phyloP scores from a whole-genome alignment of 2,329 filamentous ascomycete species.

The Cryphonectria nitschkei region DNA sequence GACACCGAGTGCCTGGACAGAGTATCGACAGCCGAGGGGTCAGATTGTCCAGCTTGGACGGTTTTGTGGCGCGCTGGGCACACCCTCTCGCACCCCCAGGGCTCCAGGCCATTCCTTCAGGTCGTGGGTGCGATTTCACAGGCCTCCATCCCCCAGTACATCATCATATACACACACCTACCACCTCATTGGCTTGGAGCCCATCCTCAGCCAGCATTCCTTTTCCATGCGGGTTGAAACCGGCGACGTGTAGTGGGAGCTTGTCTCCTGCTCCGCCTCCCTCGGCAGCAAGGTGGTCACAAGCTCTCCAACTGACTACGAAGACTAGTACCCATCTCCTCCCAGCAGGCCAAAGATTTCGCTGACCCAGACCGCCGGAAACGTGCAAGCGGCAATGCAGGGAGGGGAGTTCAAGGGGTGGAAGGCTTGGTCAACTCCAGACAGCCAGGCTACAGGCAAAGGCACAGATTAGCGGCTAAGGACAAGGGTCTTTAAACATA shows the following conservation, averaged over 20 bases:
- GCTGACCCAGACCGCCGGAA: constrained; percentile 17
- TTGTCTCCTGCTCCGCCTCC: not conserved
- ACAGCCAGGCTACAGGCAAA: not conserved
- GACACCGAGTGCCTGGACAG: not conserved
- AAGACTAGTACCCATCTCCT: not conserved
- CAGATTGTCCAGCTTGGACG: not conserved
- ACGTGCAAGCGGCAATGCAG: constrained; percentile 19
- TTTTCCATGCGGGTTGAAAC: not conserved
- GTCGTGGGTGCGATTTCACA: not conserved
- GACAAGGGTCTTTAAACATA: not conserved
- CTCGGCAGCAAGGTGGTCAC: not conserved
- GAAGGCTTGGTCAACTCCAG: constrained; percentile 1
- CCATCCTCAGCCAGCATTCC: not conserved
- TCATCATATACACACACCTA: not conserved
- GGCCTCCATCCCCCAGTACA: not conserved
- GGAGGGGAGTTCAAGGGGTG: constrained; percentile 4
- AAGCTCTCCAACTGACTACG: not conserved
- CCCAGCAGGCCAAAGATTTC: not conserved
- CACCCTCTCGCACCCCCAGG: not conserved
- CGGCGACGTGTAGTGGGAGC: not conserved
- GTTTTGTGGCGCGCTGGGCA: not conserved
- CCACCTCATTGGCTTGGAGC: not conserved
- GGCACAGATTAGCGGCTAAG: not conserved
- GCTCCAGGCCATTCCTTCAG: not conserved
- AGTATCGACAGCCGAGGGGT: not conserved